Base-by-base conservation (phyloP, 331 rosid genomes). In the Spiraea crenata region DNA sequence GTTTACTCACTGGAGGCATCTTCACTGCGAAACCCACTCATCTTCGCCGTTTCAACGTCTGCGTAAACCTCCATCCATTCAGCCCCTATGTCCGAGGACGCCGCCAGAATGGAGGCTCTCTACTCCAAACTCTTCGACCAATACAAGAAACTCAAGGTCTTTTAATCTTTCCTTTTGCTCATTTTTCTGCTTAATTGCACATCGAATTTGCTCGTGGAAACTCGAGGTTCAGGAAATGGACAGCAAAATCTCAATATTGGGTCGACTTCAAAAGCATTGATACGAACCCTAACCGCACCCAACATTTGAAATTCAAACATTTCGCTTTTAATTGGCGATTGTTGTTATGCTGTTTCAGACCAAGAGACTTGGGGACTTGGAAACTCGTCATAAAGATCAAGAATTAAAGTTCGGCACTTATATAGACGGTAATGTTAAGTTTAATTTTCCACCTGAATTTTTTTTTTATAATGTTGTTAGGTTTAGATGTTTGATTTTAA, bases 81-180 rank as follows among this genome's bases (percentile, higher is more conserved):
- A 25, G 1, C 31, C 31, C 31, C 31, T 25, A 25, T 25, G 31
- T 25, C 31, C 31, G 31, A 25, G 31, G 31, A 25, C 31, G 31
- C 31, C 31, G 31, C 31, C 31, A 25, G 31, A 1, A 90, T 91
- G 92, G 96, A 87, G 78, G 71, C 85, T 60, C 88, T 93, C 12
- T 91, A 93, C 80, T 57, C 81, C 17, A 91, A 93, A 82, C 99
- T 93, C 67, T 91, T 82, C 75, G 85, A 86, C 50, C 91, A 83
- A 81, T 93, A 87, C 88, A 67, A 74, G 51, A 79, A 76, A 69
- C 81, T 93, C 64, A 93, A 91, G 99, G 99, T 90, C 19, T 44
- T 40, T 56, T 7, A 31, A 54, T 14, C 15, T 31, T 35, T 48
- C 42, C 31, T 13, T 63, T 7, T 67, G 17, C 42, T 19, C n/a